Base-by-base conservation (phyloP, 805 yeast species). In the Candida patagonica region DNA sequence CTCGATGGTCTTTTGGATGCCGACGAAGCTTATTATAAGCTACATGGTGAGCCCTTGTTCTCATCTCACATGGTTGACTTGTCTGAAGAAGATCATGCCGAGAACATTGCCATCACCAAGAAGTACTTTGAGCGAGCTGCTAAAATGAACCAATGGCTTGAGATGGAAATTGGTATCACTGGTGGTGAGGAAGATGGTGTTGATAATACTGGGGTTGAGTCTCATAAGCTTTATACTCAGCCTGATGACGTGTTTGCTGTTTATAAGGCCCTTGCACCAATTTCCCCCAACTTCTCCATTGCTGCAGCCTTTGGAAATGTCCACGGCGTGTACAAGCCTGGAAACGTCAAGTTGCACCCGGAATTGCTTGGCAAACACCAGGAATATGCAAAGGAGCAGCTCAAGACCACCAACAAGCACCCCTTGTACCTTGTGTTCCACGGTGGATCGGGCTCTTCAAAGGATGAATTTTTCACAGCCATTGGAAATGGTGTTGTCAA, bases 131-230 rank as follows among this genome's bases (percentile, higher is more conserved):
- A 73, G 67, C 85, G 95, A 71, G 86, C 85, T 79, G 70, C 94
- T 66, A 86, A 83, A 72, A 74, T 89, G 78, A 74, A 77, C 71
- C 97, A 89, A 74, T 92, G 92, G 92, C 78, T 92, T 65, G 98
- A 92, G 78, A 92, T 92, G 98, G 98, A 92, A 76, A 92, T 92
- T 65, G 98, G 98, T 79, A 92, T 92, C 79, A 92, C 98, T 66
- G 98, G 98, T 73, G 98, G 98, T 80, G 98, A 92, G 76, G 98
- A 92, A 73, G 98, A 92, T 65, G 98, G 98, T 80, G 98, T 92
- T 61, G 92, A 92, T 81, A 92, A 92, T 78, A 94, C 89, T 70
- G 74, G 78, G 66, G 96, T 85, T 53, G 76, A 77, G 62, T 81
- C 82, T 71, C 87, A 83, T 49, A 65, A 82, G 50, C 73, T 92